Evolutionary conservation across 169 alveolate species (phyloP).

Genomic region (Plasmodium vivax): DNA sequence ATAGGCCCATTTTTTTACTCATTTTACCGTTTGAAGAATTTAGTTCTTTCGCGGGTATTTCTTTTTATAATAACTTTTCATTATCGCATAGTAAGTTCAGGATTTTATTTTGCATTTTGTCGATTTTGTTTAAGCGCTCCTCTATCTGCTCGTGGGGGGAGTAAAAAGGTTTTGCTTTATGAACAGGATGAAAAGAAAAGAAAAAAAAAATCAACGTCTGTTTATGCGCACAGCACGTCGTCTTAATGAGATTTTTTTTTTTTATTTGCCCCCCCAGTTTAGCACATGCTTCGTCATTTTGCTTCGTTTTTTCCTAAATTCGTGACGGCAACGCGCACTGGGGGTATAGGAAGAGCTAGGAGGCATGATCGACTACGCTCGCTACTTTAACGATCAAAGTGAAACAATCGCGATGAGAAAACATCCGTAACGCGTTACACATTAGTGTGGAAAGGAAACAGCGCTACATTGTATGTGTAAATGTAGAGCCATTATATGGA

Average conservation of each 20-base stretch:
- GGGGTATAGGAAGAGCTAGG: neutral
- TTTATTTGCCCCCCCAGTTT: neutral
- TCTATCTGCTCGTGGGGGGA: constrained; percentile 21
- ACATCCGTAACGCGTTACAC: neutral
- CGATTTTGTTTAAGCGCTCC: constrained; percentile 43
- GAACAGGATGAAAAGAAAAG: neutral
- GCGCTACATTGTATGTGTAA: neutral
- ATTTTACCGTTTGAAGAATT: neutral
- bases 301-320: neutral
- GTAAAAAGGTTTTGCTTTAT: neutral
- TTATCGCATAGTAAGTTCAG: constrained; percentile 39
- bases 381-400: neutral
- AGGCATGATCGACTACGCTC: neutral
- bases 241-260: neutral
- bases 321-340: neutral
- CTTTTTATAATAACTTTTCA: constrained; percentile 48
- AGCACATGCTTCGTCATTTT: neutral
- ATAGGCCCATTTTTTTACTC: neutral
- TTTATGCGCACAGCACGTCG: neutral
- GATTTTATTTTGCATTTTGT: constrained; percentile 36
- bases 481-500: neutral
- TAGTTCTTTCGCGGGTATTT: neutral
- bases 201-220: neutral
- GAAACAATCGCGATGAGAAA: neutral
- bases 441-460: neutral